Evolutionary conservation across 768 basidiomycete species (phyloP), one percentile per base, ranked within the genome.

Genomic region (Galerina sulciceps): DNA sequence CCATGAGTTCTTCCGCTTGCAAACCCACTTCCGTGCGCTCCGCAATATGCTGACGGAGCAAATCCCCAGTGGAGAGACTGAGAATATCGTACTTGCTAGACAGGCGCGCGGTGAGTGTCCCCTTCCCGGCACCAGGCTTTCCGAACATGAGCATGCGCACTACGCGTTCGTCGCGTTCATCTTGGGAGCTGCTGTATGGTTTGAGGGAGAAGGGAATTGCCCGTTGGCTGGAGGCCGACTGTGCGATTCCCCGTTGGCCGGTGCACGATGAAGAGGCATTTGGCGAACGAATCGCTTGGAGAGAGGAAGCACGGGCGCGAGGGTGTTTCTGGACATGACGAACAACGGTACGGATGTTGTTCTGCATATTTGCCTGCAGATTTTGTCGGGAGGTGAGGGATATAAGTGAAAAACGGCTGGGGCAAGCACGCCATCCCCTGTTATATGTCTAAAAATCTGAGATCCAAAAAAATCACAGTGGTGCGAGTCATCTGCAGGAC

Each of bases 51-150:
- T 90, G 88, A 61, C 94, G 81, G 64, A 97, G 75, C 38, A 96
- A 76, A 70, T 97, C 94, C 9, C 94, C 94, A 2, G 91, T 90
- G 8, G 91, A 93, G 48, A 96, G 73, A 8, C 87, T 82, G 42
- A 88, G 65, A 52, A 96, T 84, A 67, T 93, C 87, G 69, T 92
- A 94, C 71, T 92, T 91, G 61, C 86, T 82, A 57, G 91, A 85
- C 26, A 96, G 82, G 42, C 89, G 82, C 14, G 83, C 79, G 1
- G 90, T 82, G 41, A 95, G 80, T 0, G 94, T 96, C 35, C 94
- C 94, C 77, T 96, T 92, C 56, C 90, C 90, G 46, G 89, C 85
- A 23, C 90, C 90, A n/a, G 88, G 90, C 73, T 90, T 90, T 31
- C 89, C 90, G 70, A 90, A 90, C 79, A 90, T 84, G 59, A 91